Evolutionary conservation across 2,329 filamentous ascomycete genomes (phyloP), one percentile per base, ranked within the genome.

Genomic region (Neofusicoccum sp.): DNA sequence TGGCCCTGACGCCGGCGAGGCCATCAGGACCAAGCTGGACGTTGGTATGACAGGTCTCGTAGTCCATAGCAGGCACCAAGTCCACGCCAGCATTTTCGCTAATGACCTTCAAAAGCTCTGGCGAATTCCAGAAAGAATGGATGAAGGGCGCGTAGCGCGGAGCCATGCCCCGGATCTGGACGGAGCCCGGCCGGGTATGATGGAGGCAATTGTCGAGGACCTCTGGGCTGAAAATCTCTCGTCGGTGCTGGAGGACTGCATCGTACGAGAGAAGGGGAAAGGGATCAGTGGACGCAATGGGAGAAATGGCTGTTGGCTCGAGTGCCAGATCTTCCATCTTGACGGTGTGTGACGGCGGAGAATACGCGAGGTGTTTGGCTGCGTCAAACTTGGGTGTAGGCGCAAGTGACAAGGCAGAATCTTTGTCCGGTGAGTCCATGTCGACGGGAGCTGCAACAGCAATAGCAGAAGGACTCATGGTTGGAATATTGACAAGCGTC

Each of bases 41-140:
- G 68, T 85, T 84, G 63, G 83, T 76, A 63, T 84, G 79, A n/a
- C 74, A 81, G 58, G 85, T 82, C 63, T 85, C 83, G 63, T 79
- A 78, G 68, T 85, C 82, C 67, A 84, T 80, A 26, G 76, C 77
- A 1, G 80, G 78, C 7, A 84, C 75, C 1, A 86, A 73, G 24
- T 85, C 82, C 44, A 85, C 78, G 1, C 82, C 82, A 1, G 82
- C 82, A 45, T 84, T 75, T 54, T 79, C 73, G 7, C 81, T 84
- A 31, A 85, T 71, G 11, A 79, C 78, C 1, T 68, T 68, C 4
- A 83, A 72, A 0, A 77, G 76, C 61, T 81, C 75, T 0, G 76
- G 72, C 45, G 69, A 70, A 58, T 76, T 77, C 77, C 78, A 80
- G 1, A 75, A 71, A 12, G 75, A 24, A 67, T 70, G 48, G 62